A percentile compares a stretch with the other conserved stretches of the same genome.
Evolutionary conservation across 2,329 filamentous ascomycete species (phyloP).

Genomic region (Epichloe uncinata): DNA sequence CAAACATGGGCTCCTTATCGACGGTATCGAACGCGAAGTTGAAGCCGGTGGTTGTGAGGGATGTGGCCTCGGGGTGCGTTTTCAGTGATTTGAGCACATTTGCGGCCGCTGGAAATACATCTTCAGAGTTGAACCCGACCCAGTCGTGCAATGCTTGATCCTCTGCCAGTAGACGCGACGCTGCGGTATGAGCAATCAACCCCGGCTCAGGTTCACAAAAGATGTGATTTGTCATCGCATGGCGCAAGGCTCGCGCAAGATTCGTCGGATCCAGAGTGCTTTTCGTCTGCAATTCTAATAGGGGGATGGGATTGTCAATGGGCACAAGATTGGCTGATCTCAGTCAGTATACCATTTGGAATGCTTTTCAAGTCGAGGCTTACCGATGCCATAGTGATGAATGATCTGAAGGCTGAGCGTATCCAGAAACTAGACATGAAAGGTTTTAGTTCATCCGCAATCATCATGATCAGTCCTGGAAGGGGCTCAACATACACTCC

Average conservation of each 20-base stretch:
- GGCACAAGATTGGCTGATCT: constrained; percentile 35
- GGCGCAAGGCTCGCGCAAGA: constrained; percentile 36
- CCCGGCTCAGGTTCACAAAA: constrained; percentile 39
- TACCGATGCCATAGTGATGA: constrained; percentile 37
- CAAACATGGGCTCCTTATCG: constrained; percentile 39
- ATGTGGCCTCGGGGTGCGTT: constrained; percentile 32
- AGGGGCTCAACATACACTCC: constrained; percentile 29
- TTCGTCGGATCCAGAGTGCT: constrained; percentile 35
- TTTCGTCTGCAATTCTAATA: constrained; percentile 31
- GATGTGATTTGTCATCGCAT: constrained; percentile 44
- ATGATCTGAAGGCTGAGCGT: constrained; percentile 36
- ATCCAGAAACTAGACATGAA: constrained; percentile 29
- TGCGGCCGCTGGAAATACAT: constrained; percentile 36
- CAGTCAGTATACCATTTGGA: not conserved
- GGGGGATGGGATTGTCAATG: constrained; percentile 28
- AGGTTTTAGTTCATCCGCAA: constrained; percentile 1
- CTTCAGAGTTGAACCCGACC: constrained; percentile 41
- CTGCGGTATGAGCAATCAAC: constrained; percentile 40
- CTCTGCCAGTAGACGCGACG: constrained; percentile 36
- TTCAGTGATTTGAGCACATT: constrained; percentile 32
- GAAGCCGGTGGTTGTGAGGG: constrained; percentile 35
- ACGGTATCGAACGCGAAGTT: constrained; percentile 36
- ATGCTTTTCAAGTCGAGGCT: not conserved
- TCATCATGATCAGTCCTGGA: not conserved
- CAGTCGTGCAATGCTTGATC: constrained; percentile 36